Conservation (phyloP, 2,329 filamentous ascomycete species). For the Juglanconis sp. region DNA sequence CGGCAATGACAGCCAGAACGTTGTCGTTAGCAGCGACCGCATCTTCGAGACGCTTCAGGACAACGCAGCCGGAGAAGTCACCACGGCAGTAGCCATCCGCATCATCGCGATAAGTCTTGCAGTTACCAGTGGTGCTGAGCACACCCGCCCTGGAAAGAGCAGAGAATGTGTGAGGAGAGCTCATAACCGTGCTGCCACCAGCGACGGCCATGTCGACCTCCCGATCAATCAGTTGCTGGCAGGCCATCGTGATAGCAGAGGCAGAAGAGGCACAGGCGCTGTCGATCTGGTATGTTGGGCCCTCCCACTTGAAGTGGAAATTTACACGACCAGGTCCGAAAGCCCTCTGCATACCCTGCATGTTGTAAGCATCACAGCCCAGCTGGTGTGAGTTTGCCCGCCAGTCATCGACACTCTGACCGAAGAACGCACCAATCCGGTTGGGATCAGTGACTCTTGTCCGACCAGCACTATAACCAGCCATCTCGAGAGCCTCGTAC, state of each 20-base stretch:
- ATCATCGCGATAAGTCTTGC: constrained; percentile 30
- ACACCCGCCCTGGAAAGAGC: constrained; percentile 29
- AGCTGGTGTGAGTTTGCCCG: constrained; percentile 7
- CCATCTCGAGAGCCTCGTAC: constrained; percentile 36
- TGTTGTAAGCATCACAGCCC: constrained; percentile 35
- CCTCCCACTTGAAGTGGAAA: constrained; percentile 34
- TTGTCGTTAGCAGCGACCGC: constrained; percentile 47
- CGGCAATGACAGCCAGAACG: constrained; percentile 38
- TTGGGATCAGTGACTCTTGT: constrained; percentile 6
- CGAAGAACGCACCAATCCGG: constrained; percentile 36
- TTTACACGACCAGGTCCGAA: constrained; percentile 29
- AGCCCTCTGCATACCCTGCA: constrained; percentile 28
- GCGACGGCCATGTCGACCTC: constrained; percentile 31
- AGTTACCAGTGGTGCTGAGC: constrained; percentile 29
- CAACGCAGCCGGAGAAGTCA: constrained; percentile 42
- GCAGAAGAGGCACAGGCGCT: constrained; percentile 37
- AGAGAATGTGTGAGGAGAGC: constrained; percentile 22
- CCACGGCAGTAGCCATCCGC: constrained; percentile 50
- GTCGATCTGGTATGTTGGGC: constrained; percentile 30
- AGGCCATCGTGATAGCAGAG: constrained; percentile 36
- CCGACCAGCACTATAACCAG: constrained; percentile 20
- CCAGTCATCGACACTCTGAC: constrained; percentile 23
- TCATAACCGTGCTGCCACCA: constrained; percentile 31
- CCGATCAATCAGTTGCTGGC: constrained; percentile 23
- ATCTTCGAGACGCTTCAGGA: constrained; percentile 45